A percentile compares a stretch with the other conserved stretches of the same genome.
Evolutionary conservation across 139 green algal species (phyloP).

Genomic region (Chlamydomonas sphaeroides): DNA sequence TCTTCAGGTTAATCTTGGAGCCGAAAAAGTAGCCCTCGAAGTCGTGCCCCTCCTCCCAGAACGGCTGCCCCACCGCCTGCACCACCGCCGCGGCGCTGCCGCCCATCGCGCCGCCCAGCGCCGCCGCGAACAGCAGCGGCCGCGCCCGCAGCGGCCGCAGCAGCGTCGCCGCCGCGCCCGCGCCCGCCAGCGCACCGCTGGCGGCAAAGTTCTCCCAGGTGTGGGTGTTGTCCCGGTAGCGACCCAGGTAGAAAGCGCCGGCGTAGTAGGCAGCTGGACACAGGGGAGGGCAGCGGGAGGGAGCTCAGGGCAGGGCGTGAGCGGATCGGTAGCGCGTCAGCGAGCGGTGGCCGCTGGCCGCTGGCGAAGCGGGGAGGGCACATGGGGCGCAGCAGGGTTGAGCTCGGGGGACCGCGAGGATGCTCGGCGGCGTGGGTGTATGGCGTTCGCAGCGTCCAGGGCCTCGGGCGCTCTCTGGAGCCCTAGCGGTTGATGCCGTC

Average conservation of each 20-base stretch:
- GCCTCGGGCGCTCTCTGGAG: too few species aligned
- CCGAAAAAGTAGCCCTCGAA: conserved; percentile 58
- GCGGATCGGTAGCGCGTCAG: too few species aligned
- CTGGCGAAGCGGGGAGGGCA: too few species aligned
- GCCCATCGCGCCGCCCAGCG: conserved; percentile 40
- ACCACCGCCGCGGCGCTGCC: not conserved
- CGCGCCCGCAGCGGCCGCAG: conserved; percentile 37
- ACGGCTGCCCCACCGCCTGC: conserved; percentile 32
- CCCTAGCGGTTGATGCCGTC: too few species aligned
- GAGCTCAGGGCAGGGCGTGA: not conserved
- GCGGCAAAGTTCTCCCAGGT: conserved; percentile 52
- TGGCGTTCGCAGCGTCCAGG: too few species aligned
- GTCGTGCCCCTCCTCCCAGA: conserved; percentile 53
- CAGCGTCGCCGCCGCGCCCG: conserved; percentile 29
- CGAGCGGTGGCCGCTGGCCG: not conserved
- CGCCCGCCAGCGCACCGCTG: conserved; percentile 40
- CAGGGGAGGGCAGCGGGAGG: not conserved
- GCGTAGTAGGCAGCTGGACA: conserved; percentile 45
- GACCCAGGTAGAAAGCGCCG: conserved; percentile 55
- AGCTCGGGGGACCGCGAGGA: too few species aligned
- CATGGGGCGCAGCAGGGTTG: too few species aligned
- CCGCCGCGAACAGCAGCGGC: conserved; percentile 41
- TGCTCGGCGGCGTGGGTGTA: too few species aligned
- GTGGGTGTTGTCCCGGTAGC: conserved; percentile 36
- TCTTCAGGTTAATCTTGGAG: conserved; percentile 17